A percentile compares a stretch with the other conserved stretches of the same genome.
Evolutionary conservation across 2,329 filamentous ascomycete genomes (phyloP).

Genomic region (Neocatenulostroma microsporum): DNA sequence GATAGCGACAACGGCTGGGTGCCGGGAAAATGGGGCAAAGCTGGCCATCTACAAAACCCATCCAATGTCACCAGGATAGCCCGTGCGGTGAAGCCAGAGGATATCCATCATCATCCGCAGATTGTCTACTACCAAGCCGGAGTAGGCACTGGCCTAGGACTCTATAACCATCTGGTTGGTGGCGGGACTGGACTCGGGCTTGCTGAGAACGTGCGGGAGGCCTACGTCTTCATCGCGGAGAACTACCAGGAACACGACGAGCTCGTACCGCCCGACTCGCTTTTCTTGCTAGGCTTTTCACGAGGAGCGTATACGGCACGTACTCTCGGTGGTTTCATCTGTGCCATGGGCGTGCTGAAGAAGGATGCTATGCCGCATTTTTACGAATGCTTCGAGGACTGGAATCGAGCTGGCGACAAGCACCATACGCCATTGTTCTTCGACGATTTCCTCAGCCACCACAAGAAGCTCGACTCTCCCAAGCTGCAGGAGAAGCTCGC

Average conservation of each 20-base stretch:
- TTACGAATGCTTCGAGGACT: conserved; percentile 29
- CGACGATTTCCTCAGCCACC: conserved; percentile 18
- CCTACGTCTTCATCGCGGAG: conserved; percentile 55
- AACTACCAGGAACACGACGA: conserved; percentile 42
- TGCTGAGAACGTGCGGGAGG: conserved; percentile 49
- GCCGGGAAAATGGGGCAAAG: conserved; percentile 15
- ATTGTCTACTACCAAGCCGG: conserved; percentile 35
- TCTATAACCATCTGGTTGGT: conserved; percentile 26
- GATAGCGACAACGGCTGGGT: conserved; percentile 29
- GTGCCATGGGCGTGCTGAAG: conserved; percentile 37
- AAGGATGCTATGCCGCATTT: conserved; percentile 27
- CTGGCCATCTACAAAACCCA: conserved; percentile 26
- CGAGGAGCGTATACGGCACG: conserved; percentile 40
- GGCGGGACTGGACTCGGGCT: conserved; percentile 30
- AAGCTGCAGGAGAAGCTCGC: conserved; percentile 10
- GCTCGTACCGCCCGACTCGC: conserved; percentile 31
- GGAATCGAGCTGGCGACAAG: conserved; percentile 25
- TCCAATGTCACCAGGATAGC: conserved; percentile 32
- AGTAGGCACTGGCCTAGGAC: conserved; percentile 28
- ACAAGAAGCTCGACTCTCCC: conserved; percentile 12
- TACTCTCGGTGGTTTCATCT: conserved; percentile 38
- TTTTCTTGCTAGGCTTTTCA: conserved; percentile 41
- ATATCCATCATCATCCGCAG: conserved; percentile 29
- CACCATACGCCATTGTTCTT: conserved; percentile 25
- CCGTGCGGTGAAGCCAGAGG: conserved; percentile 27